phyloP scores from a whole-genome alignment of 2,329 filamentous ascomycete genomes.

The Hymenotorrendiella dingleyae region DNA sequence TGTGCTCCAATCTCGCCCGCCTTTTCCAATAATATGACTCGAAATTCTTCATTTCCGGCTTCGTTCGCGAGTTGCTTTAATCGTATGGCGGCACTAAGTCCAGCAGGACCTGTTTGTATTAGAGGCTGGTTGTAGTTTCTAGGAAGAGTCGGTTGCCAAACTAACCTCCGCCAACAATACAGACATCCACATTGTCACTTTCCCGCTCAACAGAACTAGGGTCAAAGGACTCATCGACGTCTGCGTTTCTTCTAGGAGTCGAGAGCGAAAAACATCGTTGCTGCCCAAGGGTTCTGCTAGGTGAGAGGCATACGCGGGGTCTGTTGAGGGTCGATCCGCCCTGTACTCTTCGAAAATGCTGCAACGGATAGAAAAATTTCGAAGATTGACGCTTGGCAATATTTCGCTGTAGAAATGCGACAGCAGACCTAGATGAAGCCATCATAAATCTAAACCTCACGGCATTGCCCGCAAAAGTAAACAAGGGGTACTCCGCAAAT shows the following conservation, averaged over 20 bases:
- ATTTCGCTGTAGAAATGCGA: conserved; percentile 24
- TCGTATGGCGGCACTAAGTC: conserved; percentile 85
- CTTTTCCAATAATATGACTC: conserved; percentile 89
- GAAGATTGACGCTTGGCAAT: conserved; percentile 15
- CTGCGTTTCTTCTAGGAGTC: conserved; percentile 34
- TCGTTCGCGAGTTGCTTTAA: conserved; percentile 94
- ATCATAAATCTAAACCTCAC: conserved; percentile 24
- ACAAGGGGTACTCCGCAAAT: neutral
- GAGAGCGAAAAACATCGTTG: conserved; percentile 40
- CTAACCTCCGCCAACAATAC: conserved; percentile 83
- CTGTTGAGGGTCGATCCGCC: conserved; percentile 14
- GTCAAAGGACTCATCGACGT: conserved; percentile 55
- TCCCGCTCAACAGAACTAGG: conserved; percentile 71
- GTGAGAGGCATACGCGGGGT: conserved; percentile 16
- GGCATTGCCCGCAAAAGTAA: conserved; percentile 17
- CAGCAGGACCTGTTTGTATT: conserved; percentile 63
- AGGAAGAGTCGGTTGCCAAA: conserved; percentile 3
- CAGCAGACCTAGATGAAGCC: conserved; percentile 25
- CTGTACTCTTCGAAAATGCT: conserved; percentile 16
- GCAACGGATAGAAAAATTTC: conserved; percentile 14
- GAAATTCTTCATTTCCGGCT: conserved; percentile 91
- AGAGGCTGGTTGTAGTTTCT: conserved; percentile 8
- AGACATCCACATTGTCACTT: conserved; percentile 90
- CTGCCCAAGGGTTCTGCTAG: conserved; percentile 18
- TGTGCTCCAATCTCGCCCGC: conserved; percentile 92